Evolutionary conservation across 108 stramenopile species (phyloP).

Genomic region (Nannochloropsis granulata): DNA sequence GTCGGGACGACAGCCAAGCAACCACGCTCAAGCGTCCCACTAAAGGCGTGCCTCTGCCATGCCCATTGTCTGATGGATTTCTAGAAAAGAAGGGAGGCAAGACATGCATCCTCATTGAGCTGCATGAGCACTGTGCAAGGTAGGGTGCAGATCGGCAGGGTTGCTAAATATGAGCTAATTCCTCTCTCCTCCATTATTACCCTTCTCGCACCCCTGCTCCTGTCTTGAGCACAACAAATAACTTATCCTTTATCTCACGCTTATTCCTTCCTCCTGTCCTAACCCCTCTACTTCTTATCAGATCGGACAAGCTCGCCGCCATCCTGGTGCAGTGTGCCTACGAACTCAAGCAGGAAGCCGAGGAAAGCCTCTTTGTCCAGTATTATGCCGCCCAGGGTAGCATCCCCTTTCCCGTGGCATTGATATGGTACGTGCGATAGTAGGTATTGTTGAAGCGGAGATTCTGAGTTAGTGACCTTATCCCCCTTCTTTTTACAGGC

Average conservation of each 20-base stretch:
- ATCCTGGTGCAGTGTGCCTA: neutral
- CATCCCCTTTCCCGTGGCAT: neutral
- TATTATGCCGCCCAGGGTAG: too few relatives aligned
- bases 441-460: neutral
- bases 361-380: neutral
- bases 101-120: neutral
- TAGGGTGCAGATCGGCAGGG: neutral
- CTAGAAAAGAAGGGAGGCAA: neutral
- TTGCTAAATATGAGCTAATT: too few relatives aligned
- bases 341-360: neutral
- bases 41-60: too few relatives aligned
- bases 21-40: too few relatives aligned
- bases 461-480: neutral
- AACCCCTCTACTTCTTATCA: neutral
- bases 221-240: too few relatives aligned
- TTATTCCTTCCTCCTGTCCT: too few relatives aligned
- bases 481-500: neutral
- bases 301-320: neutral
- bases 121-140: neutral
- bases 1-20: too few relatives aligned
- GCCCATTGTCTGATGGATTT: too few relatives aligned
- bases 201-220: too few relatives aligned
- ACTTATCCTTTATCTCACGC: too few relatives aligned
- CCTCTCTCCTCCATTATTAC: too few relatives aligned
- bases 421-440: neutral